phyloP scores from a whole-genome alignment of 148 eudicot species.

The Amaranthus hypochondriacus region DNA sequence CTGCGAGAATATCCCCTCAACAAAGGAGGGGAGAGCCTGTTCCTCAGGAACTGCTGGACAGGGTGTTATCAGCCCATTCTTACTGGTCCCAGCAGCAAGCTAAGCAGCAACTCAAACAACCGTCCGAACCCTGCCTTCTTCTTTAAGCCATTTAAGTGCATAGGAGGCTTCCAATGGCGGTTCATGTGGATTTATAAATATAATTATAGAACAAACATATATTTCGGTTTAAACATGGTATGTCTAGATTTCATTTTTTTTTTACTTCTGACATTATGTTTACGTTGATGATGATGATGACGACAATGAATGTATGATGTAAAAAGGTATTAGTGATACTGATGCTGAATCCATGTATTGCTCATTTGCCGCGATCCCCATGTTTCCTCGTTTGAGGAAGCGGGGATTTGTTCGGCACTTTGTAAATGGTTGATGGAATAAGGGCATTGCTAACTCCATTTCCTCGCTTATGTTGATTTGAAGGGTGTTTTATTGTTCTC shows the following conservation, averaged over 20 bases:
- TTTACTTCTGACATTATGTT: constrained; percentile 12
- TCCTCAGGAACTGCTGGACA: constrained; percentile 78
- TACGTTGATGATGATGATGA: constrained; percentile 19
- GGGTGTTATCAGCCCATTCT: constrained; percentile 79
- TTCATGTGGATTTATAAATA: constrained; percentile 21
- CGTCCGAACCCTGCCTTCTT: constrained; percentile 50
- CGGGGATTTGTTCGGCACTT: constrained; percentile 10
- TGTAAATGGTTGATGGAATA: constrained; percentile 40
- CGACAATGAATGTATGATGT: constrained; percentile 26
- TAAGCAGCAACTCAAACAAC: constrained; percentile 61
- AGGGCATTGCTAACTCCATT: constrained; percentile 33
- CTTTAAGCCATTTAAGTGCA: constrained; percentile 27
- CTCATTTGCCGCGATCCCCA: constrained; percentile 22
- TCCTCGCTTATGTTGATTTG: constrained; percentile 5
- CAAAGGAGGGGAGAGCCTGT: constrained; percentile 97
- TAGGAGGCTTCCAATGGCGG: background rate
- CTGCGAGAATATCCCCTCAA: constrained; percentile 88
- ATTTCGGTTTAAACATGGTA: constrained; percentile 23
- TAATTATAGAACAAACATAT: constrained; percentile 22
- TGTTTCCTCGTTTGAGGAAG: background rate
- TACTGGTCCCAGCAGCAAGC: constrained; percentile 83
- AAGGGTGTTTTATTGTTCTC: background rate
- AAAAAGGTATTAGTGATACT: constrained; percentile 20
- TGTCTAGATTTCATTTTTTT: constrained; percentile 25
- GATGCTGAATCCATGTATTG: constrained; percentile 23